A percentile compares a stretch with the other conserved stretches of the same genome.
Evolutionary conservation across 306 rosid species (phyloP).

Genomic region (Sicyos baderoa): DNA sequence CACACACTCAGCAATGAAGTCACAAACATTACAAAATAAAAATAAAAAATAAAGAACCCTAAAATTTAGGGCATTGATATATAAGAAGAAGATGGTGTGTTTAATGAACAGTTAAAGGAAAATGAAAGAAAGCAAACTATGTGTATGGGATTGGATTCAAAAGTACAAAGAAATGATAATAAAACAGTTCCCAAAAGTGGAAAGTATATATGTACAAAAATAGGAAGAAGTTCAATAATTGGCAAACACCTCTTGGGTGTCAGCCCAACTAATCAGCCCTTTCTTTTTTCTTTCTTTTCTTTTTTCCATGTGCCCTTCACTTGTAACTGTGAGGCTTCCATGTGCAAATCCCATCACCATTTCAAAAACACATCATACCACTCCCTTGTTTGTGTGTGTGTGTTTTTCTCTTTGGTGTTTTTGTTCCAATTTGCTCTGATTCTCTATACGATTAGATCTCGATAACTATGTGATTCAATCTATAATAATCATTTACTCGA

Average conservation of each 20-base stretch:
- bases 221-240: conserved; percentile 1
- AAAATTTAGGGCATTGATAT: neutral
- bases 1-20: neutral
- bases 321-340: neutral
- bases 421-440: too few species aligned
- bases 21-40: neutral
- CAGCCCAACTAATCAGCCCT: neutral
- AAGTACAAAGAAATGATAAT: neutral
- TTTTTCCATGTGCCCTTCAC: conserved; percentile 11
- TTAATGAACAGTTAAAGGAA: neutral
- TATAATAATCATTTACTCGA: too few species aligned
- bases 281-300: neutral
- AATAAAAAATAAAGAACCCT: neutral
- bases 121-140: neutral
- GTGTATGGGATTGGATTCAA: too few species aligned
- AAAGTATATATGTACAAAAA: conserved; percentile 3
- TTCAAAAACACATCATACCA: neutral
- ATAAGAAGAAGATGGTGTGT: neutral
- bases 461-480: too few species aligned
- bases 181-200: conserved; percentile 6
- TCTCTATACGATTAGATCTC: too few species aligned
- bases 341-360: neutral
- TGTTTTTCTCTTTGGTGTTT: neutral
- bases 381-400: neutral
- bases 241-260: neutral